Evolutionary conservation across 345 rosid species (phyloP).

Genomic region (Combretum micranthum): DNA sequence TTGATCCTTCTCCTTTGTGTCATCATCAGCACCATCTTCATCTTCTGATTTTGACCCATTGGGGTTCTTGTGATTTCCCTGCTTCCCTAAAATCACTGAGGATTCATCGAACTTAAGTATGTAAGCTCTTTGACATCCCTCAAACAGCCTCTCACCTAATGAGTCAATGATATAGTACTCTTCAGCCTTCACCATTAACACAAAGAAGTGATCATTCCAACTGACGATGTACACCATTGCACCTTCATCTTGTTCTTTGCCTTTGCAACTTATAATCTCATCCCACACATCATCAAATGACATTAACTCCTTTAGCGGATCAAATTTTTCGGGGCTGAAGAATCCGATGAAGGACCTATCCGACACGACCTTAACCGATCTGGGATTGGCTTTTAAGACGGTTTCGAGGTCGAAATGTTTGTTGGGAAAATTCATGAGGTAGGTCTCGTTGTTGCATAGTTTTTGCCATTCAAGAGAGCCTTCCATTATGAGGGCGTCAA

Average conservation of each 20-base stretch:
- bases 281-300: constrained; percentile 56
- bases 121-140: constrained; percentile 56
- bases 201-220: constrained; percentile 74
- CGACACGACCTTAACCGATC: constrained; percentile 21
- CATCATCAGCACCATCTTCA: no score
- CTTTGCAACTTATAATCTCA: constrained; percentile 11
- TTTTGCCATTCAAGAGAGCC: constrained; percentile 31
- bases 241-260: constrained; percentile 8
- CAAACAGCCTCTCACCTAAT: constrained; percentile 49
- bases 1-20: no score
- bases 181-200: constrained; percentile 32
- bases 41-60: no score
- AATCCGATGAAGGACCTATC: constrained; percentile 45
- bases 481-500: constrained; percentile 22
- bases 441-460: constrained; percentile 15
- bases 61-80: background rate
- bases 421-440: constrained; percentile 13
- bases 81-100: constrained; percentile 11
- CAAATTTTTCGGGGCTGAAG: constrained; percentile 44
- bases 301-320: constrained; percentile 24
- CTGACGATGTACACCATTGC: constrained; percentile 40
- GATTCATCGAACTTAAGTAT: constrained; percentile 50
- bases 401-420: constrained; percentile 41
- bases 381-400: constrained; percentile 17
- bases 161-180: constrained; percentile 50